These are phyloP conservation scores for Terana coerulea DNA, from an alignment of 768 basidiomycete genomes.

Conservation along the genomic window DNA sequence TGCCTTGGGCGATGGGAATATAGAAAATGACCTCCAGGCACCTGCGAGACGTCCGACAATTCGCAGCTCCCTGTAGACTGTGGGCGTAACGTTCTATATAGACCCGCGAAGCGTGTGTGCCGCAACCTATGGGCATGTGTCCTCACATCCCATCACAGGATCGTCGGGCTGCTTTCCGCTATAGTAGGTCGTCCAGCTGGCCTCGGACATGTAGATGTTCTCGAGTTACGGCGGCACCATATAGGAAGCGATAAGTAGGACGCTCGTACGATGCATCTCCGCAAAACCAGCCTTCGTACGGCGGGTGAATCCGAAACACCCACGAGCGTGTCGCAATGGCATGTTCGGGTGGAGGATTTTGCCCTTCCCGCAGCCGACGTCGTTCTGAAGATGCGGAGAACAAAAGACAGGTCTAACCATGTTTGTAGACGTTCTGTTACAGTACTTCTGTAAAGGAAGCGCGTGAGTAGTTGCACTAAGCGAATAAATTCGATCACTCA, in stretches of 20 bases:
- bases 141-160: neutral
- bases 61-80: too few relatives aligned
- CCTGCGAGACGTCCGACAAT: neutral
- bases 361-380: neutral
- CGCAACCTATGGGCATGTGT: neutral
- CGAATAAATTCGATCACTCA: neutral
- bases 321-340: neutral
- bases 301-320: neutral
- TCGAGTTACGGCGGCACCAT: too few relatives aligned
- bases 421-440: neutral
- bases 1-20: neutral
- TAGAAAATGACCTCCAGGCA: neutral
- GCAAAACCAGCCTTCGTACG: neutral
- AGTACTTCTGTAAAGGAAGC: neutral
- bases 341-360: neutral
- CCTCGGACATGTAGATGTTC: neutral
- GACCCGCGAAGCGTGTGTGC: neutral
- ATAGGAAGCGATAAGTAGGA: too few relatives aligned
- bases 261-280: neutral
- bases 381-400: neutral
- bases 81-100: neutral
- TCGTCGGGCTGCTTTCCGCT: neutral
- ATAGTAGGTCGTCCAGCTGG: neutral
- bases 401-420: slow-evolving; percentile 1
- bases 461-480: neutral